These are phyloP conservation scores for Calcarisporium arbuscula DNA, from an alignment of 2,329 filamentous ascomycete species.

Conservation along the genomic window DNA sequence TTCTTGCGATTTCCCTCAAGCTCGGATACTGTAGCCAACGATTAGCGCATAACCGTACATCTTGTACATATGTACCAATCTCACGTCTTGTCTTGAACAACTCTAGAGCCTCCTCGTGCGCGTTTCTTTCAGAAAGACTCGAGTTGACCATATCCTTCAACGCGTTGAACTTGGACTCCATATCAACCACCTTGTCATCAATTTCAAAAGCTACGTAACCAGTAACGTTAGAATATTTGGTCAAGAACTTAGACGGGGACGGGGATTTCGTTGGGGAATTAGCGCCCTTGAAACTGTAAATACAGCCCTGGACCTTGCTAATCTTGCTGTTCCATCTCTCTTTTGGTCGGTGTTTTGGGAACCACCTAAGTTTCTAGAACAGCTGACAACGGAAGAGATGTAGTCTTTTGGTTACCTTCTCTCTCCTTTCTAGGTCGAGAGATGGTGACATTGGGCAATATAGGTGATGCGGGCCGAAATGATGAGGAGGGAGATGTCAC, in stretches of 20 bases:
- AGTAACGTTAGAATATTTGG: constrained; percentile 66
- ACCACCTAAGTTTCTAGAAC: constrained; percentile 23
- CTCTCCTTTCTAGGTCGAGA: constrained; percentile 19
- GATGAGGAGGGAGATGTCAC: constrained; percentile 31
- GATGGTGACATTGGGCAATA: constrained; percentile 19
- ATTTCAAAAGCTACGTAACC: constrained; percentile 69
- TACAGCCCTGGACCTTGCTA: constrained; percentile 23
- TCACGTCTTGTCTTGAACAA: constrained; percentile 69
- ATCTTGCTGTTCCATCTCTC: constrained; percentile 25
- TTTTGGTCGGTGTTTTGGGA: constrained; percentile 25
- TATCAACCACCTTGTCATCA: constrained; percentile 65
- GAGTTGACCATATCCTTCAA: constrained; percentile 68
- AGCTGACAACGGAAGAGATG: constrained; percentile 10
- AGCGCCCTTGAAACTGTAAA: constrained; percentile 27
- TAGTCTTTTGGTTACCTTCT: constrained; percentile 9
- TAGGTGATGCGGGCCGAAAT: constrained; percentile 16
- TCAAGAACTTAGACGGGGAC: constrained; percentile 54
- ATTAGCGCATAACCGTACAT: constrained; percentile 11
- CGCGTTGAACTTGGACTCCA: constrained; percentile 67
- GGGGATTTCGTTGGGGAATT: constrained; percentile 32
- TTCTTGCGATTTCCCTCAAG: constrained; percentile 42
- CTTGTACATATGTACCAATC: constrained; percentile 15
- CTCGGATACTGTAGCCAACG: constrained; percentile 32
- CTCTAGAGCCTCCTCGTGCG: constrained; percentile 67
- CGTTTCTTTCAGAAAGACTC: constrained; percentile 60